A percentile compares a stretch with the other conserved stretches of the same genome.
phyloP scores from a whole-genome alignment of 225 moss, liverwort and hornwort genomes.

The Anthoceros angustus region DNA sequence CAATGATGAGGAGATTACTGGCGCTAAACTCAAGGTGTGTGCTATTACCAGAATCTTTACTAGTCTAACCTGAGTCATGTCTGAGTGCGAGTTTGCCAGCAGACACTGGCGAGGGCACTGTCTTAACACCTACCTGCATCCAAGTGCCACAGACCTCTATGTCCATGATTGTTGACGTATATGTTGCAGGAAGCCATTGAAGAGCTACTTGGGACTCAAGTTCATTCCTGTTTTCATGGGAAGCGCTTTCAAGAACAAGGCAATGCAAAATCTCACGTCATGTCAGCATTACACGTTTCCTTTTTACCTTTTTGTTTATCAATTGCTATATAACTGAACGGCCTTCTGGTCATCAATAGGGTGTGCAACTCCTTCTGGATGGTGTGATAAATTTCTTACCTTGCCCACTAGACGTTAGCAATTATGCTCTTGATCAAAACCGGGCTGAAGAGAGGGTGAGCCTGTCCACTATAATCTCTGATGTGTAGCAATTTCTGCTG shows the following conservation, averaged over 20 bases:
- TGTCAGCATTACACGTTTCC: background rate
- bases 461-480: background rate
- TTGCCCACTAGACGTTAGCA: slow-evolving; percentile 77
- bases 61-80: background rate
- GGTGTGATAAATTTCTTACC: slow-evolving; percentile 86
- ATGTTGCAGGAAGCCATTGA: slow-evolving; percentile 46
- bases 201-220: slow-evolving; percentile 71
- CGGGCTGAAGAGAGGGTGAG: slow-evolving; percentile 77
- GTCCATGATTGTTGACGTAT: background rate
- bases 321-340: background rate
- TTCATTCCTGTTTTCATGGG: slow-evolving; percentile 98
- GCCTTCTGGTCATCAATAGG: slow-evolving; percentile 26
- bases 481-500: background rate
- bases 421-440: slow-evolving; percentile 78
- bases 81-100: slow-evolving; percentile 6
- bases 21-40: slow-evolving; percentile 52
- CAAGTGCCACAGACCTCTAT: background rate
- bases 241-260: slow-evolving; percentile 98
- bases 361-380: slow-evolving; percentile 80
- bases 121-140: too few relatives aligned
- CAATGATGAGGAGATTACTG: slow-evolving; percentile 53
- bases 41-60: background rate
- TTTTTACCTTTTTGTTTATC: background rate
- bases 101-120: background rate
- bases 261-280: slow-evolving; percentile 8